A percentile compares a stretch with the other conserved stretches of the same genome.
Evolutionary conservation across 768 basidiomycete species (phyloP).

Genomic region (Aureoboletus auriporus): DNA sequence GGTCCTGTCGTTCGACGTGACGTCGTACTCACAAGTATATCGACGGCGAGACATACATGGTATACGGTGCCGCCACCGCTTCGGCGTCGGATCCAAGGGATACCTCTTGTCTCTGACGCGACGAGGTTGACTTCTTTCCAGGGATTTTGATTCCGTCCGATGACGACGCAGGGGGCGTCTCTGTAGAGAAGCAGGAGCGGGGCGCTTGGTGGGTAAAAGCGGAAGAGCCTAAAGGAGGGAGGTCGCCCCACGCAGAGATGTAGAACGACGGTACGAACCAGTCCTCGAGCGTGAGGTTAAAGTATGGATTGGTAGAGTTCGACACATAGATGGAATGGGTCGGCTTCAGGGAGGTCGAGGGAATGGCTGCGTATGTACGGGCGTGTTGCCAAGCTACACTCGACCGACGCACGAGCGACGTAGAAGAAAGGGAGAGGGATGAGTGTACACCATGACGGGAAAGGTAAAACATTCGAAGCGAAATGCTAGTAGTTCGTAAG

Average conservation of each 20-base stretch:
- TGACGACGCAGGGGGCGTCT: constrained; percentile 84
- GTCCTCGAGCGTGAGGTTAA: constrained; percentile 89
- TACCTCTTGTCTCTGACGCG: constrained; percentile 44
- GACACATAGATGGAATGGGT: constrained; percentile 67
- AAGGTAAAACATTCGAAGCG: constrained; percentile 25
- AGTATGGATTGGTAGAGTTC: constrained; percentile 74
- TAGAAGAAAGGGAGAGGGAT: constrained; percentile 7
- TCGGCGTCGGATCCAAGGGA: constrained; percentile 79
- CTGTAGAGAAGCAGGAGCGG: constrained; percentile 87
- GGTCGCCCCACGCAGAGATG: constrained; percentile 24
- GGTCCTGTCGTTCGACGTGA: constrained; percentile 54
- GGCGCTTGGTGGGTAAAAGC: constrained; percentile 58
- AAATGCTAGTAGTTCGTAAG: too few relatives aligned
- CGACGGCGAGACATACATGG: constrained; percentile 57
- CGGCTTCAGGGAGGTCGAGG: constrained; percentile 25
- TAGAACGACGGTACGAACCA: constrained; percentile 49
- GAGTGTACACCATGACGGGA: constrained; percentile 27
- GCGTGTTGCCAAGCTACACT: neutral
- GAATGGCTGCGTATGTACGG: constrained; percentile 14
- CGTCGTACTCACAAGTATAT: neutral
- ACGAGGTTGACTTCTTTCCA: constrained; percentile 93
- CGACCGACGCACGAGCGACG: neutral
- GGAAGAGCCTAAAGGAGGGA: constrained; percentile 61
- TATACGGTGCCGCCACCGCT: constrained; percentile 97
- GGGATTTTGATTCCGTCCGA: constrained; percentile 95